Evolutionary conservation across 176 grass and related monocot species (phyloP).

Genomic region (Oryza australiensis): DNA sequence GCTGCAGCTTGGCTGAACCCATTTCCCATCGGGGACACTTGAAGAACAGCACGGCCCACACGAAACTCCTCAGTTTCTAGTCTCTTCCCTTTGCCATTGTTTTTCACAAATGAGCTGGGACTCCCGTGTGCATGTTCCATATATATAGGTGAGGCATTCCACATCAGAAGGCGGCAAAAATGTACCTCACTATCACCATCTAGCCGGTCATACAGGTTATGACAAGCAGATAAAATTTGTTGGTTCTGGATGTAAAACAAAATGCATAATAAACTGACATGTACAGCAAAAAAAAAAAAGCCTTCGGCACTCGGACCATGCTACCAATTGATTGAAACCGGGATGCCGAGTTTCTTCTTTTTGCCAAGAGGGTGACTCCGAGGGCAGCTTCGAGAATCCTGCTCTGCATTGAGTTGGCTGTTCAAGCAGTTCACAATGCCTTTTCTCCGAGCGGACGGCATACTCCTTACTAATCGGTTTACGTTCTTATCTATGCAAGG

Average conservation of each 20-base stretch:
- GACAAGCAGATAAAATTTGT: neutral
- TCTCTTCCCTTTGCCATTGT: too few species aligned
- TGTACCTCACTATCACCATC: neutral
- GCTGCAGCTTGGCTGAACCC: too few species aligned
- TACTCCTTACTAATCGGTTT: conserved; percentile 51
- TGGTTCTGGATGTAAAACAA: neutral
- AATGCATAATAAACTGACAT: conserved; percentile 22
- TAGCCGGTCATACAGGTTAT: conserved; percentile 18
- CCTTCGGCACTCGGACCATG: neutral
- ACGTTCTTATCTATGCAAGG: conserved; percentile 44
- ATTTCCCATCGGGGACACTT: too few species aligned
- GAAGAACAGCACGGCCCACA: too few species aligned
- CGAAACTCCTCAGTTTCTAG: too few species aligned
- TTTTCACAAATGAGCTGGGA: neutral
- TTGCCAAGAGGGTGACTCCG: conserved; percentile 33
- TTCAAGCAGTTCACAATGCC: conserved; percentile 43
- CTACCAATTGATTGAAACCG: conserved; percentile 33
- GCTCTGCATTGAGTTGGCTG: conserved; percentile 23
- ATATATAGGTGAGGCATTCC: conserved; percentile 5
- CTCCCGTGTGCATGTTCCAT: neutral
- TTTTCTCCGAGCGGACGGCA: conserved; percentile 47
- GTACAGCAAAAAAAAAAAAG: conserved; percentile 28
- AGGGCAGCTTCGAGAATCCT: conserved; percentile 24
- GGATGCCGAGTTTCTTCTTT: conserved; percentile 39
- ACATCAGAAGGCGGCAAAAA: conserved; percentile 11